Evolutionary conservation across 2,329 filamentous ascomycete genomes (phyloP), one percentile per base, ranked within the genome.

Genomic region (Aspergillus jensenii): DNA sequence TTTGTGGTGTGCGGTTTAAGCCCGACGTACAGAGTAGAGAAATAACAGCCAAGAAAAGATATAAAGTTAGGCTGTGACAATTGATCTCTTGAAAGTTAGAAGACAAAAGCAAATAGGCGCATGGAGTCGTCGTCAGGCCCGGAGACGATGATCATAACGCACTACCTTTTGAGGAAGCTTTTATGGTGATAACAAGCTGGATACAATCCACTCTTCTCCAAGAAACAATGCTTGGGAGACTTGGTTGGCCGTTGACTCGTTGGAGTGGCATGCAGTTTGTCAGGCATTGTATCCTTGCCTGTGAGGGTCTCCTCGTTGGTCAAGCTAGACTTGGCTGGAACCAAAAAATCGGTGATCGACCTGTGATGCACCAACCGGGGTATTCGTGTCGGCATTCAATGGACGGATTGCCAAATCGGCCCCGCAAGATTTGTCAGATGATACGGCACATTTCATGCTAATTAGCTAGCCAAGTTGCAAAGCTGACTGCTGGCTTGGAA

Each of bases 361-460:
- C 48, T 47, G 47, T 39, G 33, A 51, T 43, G 23, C 37, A 52
- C 52, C 31, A 53, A 55, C 56, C 56, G 46, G 56, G 56, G 35
- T 35, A 48, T 56, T 61, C 35, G 50, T 52, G 39, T 51, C 27
- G 17, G 43, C 53, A 49, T 46, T 31, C 27, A 31, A 31, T 31
- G 27, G 27, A 31, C 27, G 27, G 27, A 31, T 31, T 31, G 27
- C 8, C 27, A 31, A 31, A 49, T 55, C n/a, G 40, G 55, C 57
- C 61, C 56, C 61, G 55, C 61, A 52, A 52, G 43, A 45, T 33
- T 55, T 54, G 55, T 60, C 59, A 61, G 59, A 61, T 63, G 61
- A 63, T 58, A 43, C 49, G 55, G 47, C 33, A 45, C 51, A 47
- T 52, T 43, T 35, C 52, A 39, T 35, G 33, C 50, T 54, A 44